These are phyloP conservation scores for Sideroxylon spinosum DNA, from an alignment of 179 eudicot genomes.

Conservation along the genomic window DNA sequence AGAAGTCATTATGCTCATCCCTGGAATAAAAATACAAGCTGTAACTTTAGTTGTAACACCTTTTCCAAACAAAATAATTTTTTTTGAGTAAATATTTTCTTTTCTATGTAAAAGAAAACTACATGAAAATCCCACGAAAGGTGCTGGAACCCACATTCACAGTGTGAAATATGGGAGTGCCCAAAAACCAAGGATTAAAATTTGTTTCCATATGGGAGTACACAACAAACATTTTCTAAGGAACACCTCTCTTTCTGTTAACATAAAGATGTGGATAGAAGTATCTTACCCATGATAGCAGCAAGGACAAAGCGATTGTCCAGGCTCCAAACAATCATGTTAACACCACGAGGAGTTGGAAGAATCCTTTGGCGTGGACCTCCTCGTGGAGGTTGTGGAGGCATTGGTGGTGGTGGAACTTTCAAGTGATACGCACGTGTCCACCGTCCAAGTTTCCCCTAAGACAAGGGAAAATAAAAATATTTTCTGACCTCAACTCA, in stretches of 20 bases:
- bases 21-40: neutral
- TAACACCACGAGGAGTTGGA: conserved; percentile 96
- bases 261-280: neutral
- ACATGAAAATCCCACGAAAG: neutral
- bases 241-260: neutral
- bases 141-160: neutral
- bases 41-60: no score
- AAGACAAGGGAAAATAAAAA: conserved; percentile 9
- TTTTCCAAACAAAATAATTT: no score
- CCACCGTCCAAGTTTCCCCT: conserved; percentile 92
- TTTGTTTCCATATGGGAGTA: neutral
- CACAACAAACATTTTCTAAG: neutral
- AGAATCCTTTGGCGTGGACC: conserved; percentile 91
- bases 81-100: neutral
- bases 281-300: conserved; percentile 49
- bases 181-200: neutral
- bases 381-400: conserved; percentile 83
- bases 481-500: neutral
- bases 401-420: conserved; percentile 93
- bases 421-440: conserved; percentile 86
- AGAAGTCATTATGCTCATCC: neutral
- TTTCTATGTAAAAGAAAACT: neutral
- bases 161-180: neutral
- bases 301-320: conserved; percentile 97
- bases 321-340: conserved; percentile 95